A percentile compares a stretch with the other conserved stretches of the same genome.
phyloP scores from a whole-genome alignment of 2,329 filamentous ascomycete genomes.

The Gaeumannomyces tritici region DNA sequence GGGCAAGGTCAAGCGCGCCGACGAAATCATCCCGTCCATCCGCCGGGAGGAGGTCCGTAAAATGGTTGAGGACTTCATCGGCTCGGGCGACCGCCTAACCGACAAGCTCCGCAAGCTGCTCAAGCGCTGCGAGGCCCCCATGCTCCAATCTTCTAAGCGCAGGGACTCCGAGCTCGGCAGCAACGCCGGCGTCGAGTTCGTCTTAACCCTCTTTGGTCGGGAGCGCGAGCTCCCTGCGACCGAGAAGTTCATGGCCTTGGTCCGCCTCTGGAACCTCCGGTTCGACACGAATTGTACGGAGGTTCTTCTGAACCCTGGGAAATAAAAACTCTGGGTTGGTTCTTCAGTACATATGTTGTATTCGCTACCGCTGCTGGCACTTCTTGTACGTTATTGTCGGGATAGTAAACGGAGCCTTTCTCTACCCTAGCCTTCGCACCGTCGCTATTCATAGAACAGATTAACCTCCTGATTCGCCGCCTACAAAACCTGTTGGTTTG shows the following conservation, averaged over 20 bases:
- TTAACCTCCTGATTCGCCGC: too few relatives aligned
- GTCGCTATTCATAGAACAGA: too few relatives aligned
- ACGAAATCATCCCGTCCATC: slow-evolving; percentile 66
- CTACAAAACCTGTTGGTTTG: too few relatives aligned
- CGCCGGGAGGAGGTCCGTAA: slow-evolving; percentile 65
- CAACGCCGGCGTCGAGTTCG: slow-evolving; percentile 89
- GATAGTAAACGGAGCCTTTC: too few relatives aligned
- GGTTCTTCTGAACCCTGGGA: slow-evolving; percentile 57
- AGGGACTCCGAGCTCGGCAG: slow-evolving; percentile 72
- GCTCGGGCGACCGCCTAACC: slow-evolving; percentile 78
- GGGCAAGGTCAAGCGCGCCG: slow-evolving; percentile 85
- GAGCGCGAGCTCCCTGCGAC: slow-evolving; percentile 85
- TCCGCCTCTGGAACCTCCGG: slow-evolving; percentile 82
- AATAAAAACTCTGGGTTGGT: too few relatives aligned
- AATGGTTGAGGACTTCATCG: slow-evolving; percentile 82
- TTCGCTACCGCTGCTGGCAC: too few relatives aligned
- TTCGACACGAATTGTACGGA: slow-evolving; percentile 96
- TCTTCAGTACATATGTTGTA: too few relatives aligned
- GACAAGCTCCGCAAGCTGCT: slow-evolving; percentile 77
- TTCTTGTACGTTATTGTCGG: too few relatives aligned
- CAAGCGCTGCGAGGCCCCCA: slow-evolving; percentile 85
- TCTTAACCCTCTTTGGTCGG: slow-evolving; percentile 88
- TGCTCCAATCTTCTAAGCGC: slow-evolving; percentile 80
- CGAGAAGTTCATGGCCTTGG: slow-evolving; percentile 83
- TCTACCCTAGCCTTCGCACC: too few relatives aligned